A percentile compares a stretch with the other conserved stretches of the same genome.
Conservation (phyloP, 257 asterid species). For the Solanum habrochaites region DNA sequence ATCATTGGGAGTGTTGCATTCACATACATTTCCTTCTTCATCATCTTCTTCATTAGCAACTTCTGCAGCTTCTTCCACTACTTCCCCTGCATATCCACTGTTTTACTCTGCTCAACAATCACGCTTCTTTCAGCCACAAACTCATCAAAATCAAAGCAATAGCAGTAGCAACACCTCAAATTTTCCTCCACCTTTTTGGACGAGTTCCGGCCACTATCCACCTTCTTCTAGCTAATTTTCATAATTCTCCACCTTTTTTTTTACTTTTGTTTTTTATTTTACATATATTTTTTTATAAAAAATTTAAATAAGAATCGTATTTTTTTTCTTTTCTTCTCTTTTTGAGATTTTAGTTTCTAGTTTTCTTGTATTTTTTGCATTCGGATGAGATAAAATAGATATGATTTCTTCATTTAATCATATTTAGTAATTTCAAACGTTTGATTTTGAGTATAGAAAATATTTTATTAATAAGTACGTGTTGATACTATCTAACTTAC, state of each 20-base stretch:
- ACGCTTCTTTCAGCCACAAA: conserved; percentile 25
- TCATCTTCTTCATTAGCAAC: conserved; percentile 3
- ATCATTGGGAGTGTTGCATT: conserved; percentile 30
- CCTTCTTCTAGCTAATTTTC: conserved; percentile 46
- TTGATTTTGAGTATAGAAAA: neutral
- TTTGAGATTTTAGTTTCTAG: neutral
- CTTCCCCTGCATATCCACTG: conserved; percentile 32
- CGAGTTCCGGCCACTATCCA: conserved; percentile 29
- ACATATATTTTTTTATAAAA: neutral
- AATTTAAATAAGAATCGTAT: neutral
- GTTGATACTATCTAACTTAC: too few species aligned
- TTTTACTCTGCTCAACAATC: conserved; percentile 38
- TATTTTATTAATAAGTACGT: too few species aligned
- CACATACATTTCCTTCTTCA: conserved; percentile 19
- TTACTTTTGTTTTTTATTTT: neutral
- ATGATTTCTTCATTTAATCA: neutral
- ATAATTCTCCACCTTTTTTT: neutral
- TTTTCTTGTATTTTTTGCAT: conserved; percentile 1
- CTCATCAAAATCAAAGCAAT: conserved; percentile 12
- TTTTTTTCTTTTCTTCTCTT: neutral
- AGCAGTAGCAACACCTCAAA: neutral
- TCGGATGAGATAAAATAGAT: neutral
- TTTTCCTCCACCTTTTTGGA: conserved; percentile 40
- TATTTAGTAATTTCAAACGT: neutral
- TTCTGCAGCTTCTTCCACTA: neutral